Percentiles rank a stretch among this genome's conserved stretches.
Conservation (phyloP, 2,329 filamentous ascomycete species). For the Claviceps spartinae region DNA sequence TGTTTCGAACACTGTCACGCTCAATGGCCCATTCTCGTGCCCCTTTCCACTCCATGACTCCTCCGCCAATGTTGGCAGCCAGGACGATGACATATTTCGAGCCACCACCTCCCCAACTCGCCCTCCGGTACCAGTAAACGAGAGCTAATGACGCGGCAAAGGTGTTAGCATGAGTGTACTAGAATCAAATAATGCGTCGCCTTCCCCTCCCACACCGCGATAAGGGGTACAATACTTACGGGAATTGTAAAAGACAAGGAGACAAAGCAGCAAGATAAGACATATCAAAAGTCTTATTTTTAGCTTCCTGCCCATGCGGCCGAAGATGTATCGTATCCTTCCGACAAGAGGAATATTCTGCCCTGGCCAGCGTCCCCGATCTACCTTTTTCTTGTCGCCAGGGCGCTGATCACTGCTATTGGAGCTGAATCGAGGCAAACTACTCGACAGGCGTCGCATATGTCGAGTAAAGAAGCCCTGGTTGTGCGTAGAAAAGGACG, state of each 20-base stretch:
- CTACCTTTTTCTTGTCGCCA: conserved; percentile 66
- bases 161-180: background rate
- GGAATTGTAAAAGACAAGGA: conserved; percentile 56
- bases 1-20: conserved; percentile 89
- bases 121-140: conserved; percentile 54
- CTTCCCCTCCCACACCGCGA: background rate
- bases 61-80: conserved; percentile 85
- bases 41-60: conserved; percentile 98
- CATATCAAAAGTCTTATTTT: conserved; percentile 49
- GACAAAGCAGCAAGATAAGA: conserved; percentile 44
- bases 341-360: conserved; percentile 32
- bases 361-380: conserved; percentile 37
- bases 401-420: conserved; percentile 33
- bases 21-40: conserved; percentile 97
- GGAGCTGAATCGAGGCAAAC: conserved; percentile 58
- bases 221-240: conserved; percentile 38
- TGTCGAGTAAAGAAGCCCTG: conserved; percentile 80
- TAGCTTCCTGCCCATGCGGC: conserved; percentile 48
- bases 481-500: conserved; percentile 67
- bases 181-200: background rate
- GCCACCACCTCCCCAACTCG: conserved; percentile 64
- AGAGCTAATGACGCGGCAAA: conserved; percentile 26
- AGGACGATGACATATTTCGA: conserved; percentile 88
- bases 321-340: conserved; percentile 31
- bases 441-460: conserved; percentile 67